These are phyloP conservation scores for Lenzites betulinus DNA, from an alignment of 768 basidiomycete species.

Conservation along the genomic window DNA sequence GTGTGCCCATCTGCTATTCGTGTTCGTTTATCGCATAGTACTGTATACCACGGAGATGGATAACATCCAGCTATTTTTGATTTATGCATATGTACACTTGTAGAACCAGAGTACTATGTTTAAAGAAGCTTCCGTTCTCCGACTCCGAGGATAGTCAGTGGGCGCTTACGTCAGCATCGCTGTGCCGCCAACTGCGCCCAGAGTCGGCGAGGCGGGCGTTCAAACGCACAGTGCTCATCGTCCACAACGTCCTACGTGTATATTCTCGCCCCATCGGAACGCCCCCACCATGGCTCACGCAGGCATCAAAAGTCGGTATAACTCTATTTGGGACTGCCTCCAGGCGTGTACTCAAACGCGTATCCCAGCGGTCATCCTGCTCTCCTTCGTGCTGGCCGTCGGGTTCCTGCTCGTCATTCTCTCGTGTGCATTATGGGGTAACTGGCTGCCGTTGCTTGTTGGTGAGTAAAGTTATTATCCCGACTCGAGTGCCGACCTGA, in stretches of 20 bases:
- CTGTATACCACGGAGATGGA: constrained; percentile 9
- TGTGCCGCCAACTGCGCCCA: constrained; percentile 9
- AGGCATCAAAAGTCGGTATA: constrained; percentile 33
- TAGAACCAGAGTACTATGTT: too few relatives aligned
- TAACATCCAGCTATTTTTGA: not conserved
- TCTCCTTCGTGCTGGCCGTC: constrained; percentile 95
- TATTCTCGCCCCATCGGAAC: not conserved
- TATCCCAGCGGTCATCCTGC: constrained; percentile 82
- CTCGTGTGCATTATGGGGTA: constrained; percentile 92
- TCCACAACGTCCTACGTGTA: constrained; percentile 6
- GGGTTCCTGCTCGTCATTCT: constrained; percentile 99
- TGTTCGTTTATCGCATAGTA: not conserved
- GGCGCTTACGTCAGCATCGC: constrained; percentile 7
- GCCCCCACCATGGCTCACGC: constrained; percentile 28
- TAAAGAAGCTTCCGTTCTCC: too few relatives aligned
- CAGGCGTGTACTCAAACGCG: constrained; percentile 20
- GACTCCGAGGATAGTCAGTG: too few relatives aligned
- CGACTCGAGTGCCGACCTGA: not conserved
- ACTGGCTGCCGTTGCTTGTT: constrained; percentile 96
- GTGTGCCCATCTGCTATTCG: not conserved
- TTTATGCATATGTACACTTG: not conserved
- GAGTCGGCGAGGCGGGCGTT: not conserved
- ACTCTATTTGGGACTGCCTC: constrained; percentile 8
- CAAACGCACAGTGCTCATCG: not conserved
- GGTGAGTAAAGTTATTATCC: constrained; percentile 54